phyloP scores from a whole-genome alignment of 1,139 yeast genomes.

The Saccharomyces hybrid region DNA sequence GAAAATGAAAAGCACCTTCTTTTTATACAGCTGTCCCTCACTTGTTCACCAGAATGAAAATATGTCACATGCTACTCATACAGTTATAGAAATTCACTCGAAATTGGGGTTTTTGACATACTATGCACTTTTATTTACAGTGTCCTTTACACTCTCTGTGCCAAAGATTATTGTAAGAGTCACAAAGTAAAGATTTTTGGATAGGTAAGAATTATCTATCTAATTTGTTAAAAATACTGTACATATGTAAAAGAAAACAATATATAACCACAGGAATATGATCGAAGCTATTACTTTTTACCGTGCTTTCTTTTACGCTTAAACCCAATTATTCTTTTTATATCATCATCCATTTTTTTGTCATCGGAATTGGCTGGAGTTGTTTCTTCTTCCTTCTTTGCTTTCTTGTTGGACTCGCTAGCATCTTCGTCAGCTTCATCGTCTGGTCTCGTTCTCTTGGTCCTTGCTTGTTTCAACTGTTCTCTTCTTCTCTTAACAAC shows the following conservation, averaged over 20 bases:
- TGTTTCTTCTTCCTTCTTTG: conserved; percentile 26
- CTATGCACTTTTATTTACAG: no score
- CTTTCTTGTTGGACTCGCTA: conserved; percentile 1
- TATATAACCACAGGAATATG: no score
- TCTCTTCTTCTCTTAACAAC: conserved; percentile 88
- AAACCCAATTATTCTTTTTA: conserved; percentile 55
- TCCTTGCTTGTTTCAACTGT: conserved; percentile 44
- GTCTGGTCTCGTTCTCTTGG: conserved; percentile 28
- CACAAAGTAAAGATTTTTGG: not conserved
- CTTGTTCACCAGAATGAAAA: no score
- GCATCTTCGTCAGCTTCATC: conserved; percentile 28
- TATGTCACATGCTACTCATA: no score
- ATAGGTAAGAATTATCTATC: not conserved
- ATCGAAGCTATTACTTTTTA: conserved; percentile 22
- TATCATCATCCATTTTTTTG: conserved; percentile 39
- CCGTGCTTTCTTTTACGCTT: conserved; percentile 61
- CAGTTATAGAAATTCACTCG: no score
- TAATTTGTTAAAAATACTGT: not conserved
- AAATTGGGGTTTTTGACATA: no score
- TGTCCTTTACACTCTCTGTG: no score
- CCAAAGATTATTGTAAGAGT: no score
- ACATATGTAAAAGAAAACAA: not conserved
- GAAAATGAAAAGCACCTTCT: no score
- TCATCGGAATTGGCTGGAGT: conserved; percentile 26
- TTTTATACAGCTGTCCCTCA: no score